phyloP scores from a whole-genome alignment of 768 basidiomycete species.

The Leucocoprinus sp. region DNA sequence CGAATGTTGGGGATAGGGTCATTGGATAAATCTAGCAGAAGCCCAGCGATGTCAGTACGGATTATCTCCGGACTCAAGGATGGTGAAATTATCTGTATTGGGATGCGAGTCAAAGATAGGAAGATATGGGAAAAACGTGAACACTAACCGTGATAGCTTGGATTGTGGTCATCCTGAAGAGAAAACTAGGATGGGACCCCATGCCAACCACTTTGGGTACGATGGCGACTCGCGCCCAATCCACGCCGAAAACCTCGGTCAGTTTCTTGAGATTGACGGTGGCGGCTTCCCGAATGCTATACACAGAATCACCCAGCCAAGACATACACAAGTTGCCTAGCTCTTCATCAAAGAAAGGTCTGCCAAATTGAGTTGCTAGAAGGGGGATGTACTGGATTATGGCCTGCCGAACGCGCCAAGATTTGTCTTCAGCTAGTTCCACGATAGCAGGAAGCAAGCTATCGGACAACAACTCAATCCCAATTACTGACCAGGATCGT shows the following conservation, averaged over 20 bases:
- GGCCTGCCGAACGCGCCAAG: constrained; percentile 98
- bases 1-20: constrained; percentile 99
- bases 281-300: constrained; percentile 97
- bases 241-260: constrained; percentile 97
- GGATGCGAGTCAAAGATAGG: constrained; percentile 9
- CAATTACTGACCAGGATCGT: constrained; percentile 64
- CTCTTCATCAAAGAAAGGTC: constrained; percentile 96
- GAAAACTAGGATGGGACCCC: constrained; percentile 94
- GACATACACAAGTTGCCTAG: constrained; percentile 97
- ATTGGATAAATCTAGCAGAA: constrained; percentile 70
- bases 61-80: constrained; percentile 81
- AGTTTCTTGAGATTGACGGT: constrained; percentile 94
- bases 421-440: constrained; percentile 97
- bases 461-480: constrained; percentile 89
- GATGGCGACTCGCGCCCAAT: constrained; percentile 91
- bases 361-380: constrained; percentile 94
- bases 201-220: constrained; percentile 96
- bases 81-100: constrained; percentile 81
- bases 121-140: constrained; percentile 2
- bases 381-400: constrained; percentile 99
- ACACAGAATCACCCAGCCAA: constrained; percentile 97
- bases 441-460: constrained; percentile 96
- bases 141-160: constrained; percentile 88
- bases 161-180: constrained; percentile 97
- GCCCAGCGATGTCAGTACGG: constrained; percentile 74